Conservation (phyloP, 2,329 filamentous ascomycete genomes). For the Hirsutella minnesotensis region DNA sequence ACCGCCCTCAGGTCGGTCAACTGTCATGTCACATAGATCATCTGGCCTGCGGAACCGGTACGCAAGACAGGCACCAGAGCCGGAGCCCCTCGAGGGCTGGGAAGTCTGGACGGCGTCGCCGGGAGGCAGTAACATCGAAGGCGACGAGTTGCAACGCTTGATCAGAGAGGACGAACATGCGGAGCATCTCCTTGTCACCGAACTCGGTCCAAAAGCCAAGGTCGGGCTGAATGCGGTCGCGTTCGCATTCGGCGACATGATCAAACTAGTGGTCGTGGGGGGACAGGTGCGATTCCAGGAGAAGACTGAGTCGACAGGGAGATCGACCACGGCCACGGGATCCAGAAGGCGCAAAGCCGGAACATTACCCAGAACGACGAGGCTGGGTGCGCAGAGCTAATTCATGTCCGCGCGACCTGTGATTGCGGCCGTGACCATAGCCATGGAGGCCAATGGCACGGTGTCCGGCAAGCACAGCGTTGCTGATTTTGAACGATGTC, state of each 20-base stretch:
- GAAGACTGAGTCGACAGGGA: constrained; percentile 16
- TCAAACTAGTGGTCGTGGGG: constrained; percentile 58
- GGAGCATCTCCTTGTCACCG: constrained; percentile 50
- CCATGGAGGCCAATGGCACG: too few relatives aligned
- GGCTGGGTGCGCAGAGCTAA: background rate
- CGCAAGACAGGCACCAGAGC: constrained; percentile 10
- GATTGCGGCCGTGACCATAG: too few relatives aligned
- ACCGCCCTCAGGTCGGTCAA: constrained; percentile 8
- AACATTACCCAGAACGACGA: constrained; percentile 8
- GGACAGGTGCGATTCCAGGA: constrained; percentile 50
- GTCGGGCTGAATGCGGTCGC: constrained; percentile 55
- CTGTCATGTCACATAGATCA: constrained; percentile 6
- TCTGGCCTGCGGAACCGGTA: constrained; percentile 17
- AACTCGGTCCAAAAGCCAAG: constrained; percentile 50
- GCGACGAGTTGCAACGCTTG: constrained; percentile 34
- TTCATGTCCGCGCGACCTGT: background rate
- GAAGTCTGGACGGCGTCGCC: constrained; percentile 43
- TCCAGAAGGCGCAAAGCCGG: constrained; percentile 26
- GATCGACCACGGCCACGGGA: constrained; percentile 21
- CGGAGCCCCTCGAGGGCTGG: constrained; percentile 28
- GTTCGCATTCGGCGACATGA: constrained; percentile 58
- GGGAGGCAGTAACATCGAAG: constrained; percentile 29
- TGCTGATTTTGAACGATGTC: too few relatives aligned
- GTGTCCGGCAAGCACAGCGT: too few relatives aligned
- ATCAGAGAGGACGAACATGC: constrained; percentile 26